Base-by-base conservation (phyloP, 2,329 filamentous ascomycete species). In the Kalaharituber pfeilii region DNA sequence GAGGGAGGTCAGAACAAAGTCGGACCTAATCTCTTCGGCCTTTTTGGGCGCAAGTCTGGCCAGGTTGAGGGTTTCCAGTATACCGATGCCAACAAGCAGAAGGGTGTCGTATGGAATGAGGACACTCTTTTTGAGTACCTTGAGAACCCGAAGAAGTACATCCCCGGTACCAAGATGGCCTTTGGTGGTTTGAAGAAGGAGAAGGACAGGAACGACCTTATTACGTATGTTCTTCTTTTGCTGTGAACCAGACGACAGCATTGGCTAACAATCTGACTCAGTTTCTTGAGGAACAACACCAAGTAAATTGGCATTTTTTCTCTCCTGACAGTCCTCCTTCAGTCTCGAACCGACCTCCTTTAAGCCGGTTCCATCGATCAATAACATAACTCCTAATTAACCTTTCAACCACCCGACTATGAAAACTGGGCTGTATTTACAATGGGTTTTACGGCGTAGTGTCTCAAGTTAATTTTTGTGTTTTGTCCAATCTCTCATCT, bases 91-190 rank as follows among this genome's bases (percentile, higher is more conserved):
- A 98, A 98, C 85, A 96, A 96, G 84, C 75, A 83, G 69, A 94
- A 94, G 78, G 88, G 82, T 67, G 80, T 98, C 66, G 77, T 73
- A 66, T 98, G 91, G 91, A 74, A 86, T 65, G 81, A 94, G 69
- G 71, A 80, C 62, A 84, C 85, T 72, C 79, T 98, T 66, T 96
- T 94, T 75, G 79, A 82, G 64, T 98, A 98, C 82, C 88, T 98
- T 68, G 91, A 98, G 81, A 96, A 96, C 84, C 91, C 91, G 75
- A 98, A 98, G 84, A 96, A 96, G 80, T 98, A 88, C 81, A 95
- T 98, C 63, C 91, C 91, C 65, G 91, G 91, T 66, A 98, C 91
- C 76, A 98, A 96, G 86, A 98, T 98, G 91, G 91, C 91, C 67
- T 98, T 96, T 71, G 91, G 91, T 75, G 91, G 91, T 72, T 80